Percentiles rank a stretch among this genome's conserved stretches.
These are phyloP conservation scores for Neohortaea acidophila DNA, from an alignment of 495 filamentous ascomycete species.

Conservation along the genomic window DNA sequence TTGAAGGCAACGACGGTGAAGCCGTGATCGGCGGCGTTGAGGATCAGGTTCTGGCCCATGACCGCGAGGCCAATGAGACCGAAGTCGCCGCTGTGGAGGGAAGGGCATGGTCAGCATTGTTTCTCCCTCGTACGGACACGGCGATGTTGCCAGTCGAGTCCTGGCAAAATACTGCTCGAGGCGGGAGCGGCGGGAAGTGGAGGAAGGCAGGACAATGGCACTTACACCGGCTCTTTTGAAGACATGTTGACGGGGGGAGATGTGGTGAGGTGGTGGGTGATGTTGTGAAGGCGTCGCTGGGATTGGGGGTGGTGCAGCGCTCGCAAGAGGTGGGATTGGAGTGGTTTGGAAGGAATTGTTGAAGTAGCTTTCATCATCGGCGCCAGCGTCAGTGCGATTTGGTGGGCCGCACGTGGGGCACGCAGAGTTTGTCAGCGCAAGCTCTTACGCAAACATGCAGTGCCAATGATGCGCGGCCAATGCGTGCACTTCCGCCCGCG, in stretches of 20 bases:
- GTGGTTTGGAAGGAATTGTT: neutral
- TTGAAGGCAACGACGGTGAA: slow-evolving; percentile 96
- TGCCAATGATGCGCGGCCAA: no score
- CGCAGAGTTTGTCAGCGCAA: no score
- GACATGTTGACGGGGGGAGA: neutral
- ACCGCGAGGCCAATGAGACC: slow-evolving; percentile 99
- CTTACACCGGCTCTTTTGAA: neutral
- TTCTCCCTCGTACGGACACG: no score
- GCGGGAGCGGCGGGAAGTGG: neutral
- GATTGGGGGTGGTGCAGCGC: neutral
- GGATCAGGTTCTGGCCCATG: slow-evolving; percentile 96
- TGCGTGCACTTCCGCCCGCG: no score
- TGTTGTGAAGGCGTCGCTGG: neutral
- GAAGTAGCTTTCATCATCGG: no score
- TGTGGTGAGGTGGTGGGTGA: neutral
- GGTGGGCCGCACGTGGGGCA: no score
- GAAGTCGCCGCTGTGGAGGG: slow-evolving; percentile 51
- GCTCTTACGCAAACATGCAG: no score
- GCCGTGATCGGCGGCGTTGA: slow-evolving; percentile 92
- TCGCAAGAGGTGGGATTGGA: neutral
- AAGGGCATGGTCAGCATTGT: neutral
- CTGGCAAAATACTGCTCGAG: neutral
- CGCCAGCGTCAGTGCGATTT: no score
- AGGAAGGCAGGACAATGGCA: neutral
- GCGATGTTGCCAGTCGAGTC: neutral